Conservation (phyloP, 768 basidiomycete species). For the Heimioporus sp. region DNA sequence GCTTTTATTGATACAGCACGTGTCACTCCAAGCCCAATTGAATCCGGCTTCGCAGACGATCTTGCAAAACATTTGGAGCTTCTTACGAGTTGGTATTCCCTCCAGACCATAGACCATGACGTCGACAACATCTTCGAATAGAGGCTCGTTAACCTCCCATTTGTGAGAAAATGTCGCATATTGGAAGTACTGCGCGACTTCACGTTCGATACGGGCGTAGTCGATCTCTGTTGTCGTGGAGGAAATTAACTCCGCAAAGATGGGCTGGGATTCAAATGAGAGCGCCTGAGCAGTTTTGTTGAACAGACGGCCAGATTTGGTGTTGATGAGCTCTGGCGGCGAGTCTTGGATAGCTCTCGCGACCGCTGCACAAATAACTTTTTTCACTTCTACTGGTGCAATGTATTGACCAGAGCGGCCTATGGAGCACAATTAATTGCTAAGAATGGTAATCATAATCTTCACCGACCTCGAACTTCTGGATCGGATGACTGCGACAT, state of each 20-base stretch:
- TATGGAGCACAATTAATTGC: too few relatives aligned
- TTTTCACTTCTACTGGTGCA: too few relatives aligned
- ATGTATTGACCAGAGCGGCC: too few relatives aligned
- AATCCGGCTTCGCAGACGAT: background rate
- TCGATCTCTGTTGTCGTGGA: slow-evolving; percentile 2
- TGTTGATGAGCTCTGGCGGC: too few relatives aligned
- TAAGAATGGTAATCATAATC: too few relatives aligned
- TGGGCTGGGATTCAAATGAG: background rate
- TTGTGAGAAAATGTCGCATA: slow-evolving; percentile 17
- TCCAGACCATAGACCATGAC: slow-evolving; percentile 2
- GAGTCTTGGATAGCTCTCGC: too few relatives aligned
- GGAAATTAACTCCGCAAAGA: background rate
- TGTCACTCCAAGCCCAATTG: slow-evolving; percentile 10
- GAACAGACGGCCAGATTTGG: too few relatives aligned
- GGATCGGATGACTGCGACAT: too few relatives aligned
- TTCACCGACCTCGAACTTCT: too few relatives aligned
- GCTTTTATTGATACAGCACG: slow-evolving; percentile 2
- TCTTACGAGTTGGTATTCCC: background rate
- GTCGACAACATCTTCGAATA: background rate
- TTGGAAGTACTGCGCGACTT: slow-evolving; percentile 3
- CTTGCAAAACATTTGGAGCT: slow-evolving; percentile 5
- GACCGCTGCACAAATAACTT: too few relatives aligned
- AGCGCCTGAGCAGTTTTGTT: background rate
- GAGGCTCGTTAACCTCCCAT: slow-evolving; percentile 11
- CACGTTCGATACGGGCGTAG: background rate